Conservation (phyloP, 768 basidiomycete species). For the Suillus variegatus region DNA sequence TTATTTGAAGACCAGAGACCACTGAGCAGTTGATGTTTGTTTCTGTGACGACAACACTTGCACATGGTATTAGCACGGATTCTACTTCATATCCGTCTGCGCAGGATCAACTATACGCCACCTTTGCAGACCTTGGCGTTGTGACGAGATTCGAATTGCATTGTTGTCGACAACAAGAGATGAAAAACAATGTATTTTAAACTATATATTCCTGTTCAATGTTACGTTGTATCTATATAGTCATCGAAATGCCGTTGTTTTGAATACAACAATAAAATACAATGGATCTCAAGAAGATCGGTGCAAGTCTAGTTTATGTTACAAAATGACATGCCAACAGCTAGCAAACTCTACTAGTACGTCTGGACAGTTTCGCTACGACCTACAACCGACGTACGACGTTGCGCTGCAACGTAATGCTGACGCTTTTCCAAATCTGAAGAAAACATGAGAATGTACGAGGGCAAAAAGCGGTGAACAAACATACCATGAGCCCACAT, state of each 20-base stretch:
- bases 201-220: not conserved
- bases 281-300: not conserved
- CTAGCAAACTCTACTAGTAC: not conserved
- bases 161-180: not conserved
- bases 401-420: conserved; percentile 42
- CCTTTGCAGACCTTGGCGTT: not conserved
- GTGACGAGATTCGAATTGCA: not conserved
- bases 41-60: not conserved
- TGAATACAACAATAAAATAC: not conserved
- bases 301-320: not conserved
- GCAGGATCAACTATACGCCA: not conserved
- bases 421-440: conserved; percentile 65
- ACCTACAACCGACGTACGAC: not conserved
- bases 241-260: not conserved
- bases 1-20: not conserved
- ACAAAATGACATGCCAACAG: not conserved
- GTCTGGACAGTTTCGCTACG: not conserved
- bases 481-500: conserved; percentile 87
- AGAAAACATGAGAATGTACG: not conserved
- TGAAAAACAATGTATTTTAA: not conserved
- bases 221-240: not conserved
- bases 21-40: not conserved
- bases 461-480: not conserved
- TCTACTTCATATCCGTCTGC: not conserved
- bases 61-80: not conserved